Evolutionary conservation across 2,329 filamentous ascomycete genomes (phyloP), one percentile per base, ranked within the genome.

Genomic region (Colletotrichum incanum): DNA sequence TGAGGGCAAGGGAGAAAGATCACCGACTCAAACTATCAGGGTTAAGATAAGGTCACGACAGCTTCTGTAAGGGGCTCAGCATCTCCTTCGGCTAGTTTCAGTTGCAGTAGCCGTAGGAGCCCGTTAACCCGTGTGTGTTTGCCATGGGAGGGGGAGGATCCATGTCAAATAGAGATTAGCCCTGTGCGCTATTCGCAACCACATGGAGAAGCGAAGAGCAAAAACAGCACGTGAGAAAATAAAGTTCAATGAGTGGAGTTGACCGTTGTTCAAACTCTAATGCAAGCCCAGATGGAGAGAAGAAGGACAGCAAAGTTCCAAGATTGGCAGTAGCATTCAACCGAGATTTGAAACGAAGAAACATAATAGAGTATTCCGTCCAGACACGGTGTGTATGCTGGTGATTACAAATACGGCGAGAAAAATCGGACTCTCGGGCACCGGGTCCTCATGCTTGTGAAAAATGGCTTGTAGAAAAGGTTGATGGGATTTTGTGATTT

Each of bases 181-280:
- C 14, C 7, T 3, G 14, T 12, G 31, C 45, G 45, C 14, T 5
- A 26, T 62, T 20, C 31, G 59, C 28, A 28, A 43, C 23, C 23
- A 54, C 52, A 58, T 11, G 31, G 23, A 18, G 49, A 34, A 31
- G 23, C 37, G 14, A 26, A 18, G 49, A 31, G 41, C 28, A 37
- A 39, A 50, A 56, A 5, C 55, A 41, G 11, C 52, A 69, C 39
- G 52, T 34, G 52, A 54, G 8, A 2, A n/a, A 64, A 55, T 52
- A 72, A 12, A 64, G 65, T 69, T 72, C 43, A 26, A 60, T 64
- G 52, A 69, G 69, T 49, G 37, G 58, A 54, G 50, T n/a, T 56
- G 41, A 43, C 39, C 55, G 67, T 43, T 43, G 20, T 43, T 14
- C 41, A 52, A 63, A 50, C 41, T 47, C 60, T 41, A 41, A 31